Evolutionary conservation across 257 asterid genomes (phyloP).

Genomic region (Pogostemon cablin): DNA sequence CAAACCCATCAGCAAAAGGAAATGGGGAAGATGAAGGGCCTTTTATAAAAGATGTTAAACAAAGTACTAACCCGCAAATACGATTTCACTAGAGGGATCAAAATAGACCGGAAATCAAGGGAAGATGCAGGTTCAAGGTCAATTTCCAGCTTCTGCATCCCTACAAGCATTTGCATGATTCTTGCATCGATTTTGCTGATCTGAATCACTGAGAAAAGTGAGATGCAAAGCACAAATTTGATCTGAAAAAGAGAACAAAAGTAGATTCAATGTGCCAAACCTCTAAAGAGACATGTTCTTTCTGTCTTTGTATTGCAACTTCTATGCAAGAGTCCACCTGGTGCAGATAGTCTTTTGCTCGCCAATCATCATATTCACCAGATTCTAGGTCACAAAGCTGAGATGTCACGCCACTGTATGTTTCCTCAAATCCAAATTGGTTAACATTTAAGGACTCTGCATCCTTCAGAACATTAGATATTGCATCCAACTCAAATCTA

Average conservation of each 20-base stretch:
- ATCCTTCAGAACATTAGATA: conserved; percentile 83
- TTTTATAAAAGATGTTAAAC: conserved; percentile 1
- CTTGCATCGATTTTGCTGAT: conserved; percentile 88
- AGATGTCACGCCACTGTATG: conserved; percentile 62
- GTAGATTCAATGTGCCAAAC: conserved; percentile 47
- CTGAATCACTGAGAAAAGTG: conserved; percentile 57
- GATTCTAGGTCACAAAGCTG: conserved; percentile 78
- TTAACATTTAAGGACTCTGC: conserved; percentile 75
- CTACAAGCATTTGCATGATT: conserved; percentile 66
- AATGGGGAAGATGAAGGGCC: conserved; percentile 17
- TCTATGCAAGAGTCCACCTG: conserved; percentile 89
- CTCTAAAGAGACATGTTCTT: conserved; percentile 88
- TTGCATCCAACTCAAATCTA: conserved; percentile 84
- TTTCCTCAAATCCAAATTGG: conserved; percentile 84
- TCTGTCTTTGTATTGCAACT: conserved; percentile 90
- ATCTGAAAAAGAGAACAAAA: conserved; percentile 26
- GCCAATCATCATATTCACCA: conserved; percentile 84
- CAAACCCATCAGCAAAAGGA: conserved; percentile 28
- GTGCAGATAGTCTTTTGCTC: conserved; percentile 70
- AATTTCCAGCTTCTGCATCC: conserved; percentile 73
- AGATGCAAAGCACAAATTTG: conserved; percentile 29
- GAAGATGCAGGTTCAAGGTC: conserved; percentile 71
- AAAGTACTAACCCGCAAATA: conserved; percentile 70
- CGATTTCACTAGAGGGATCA: conserved; percentile 83
- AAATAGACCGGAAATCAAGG: conserved; percentile 66